Conservation (phyloP, 306 rosid genomes). For the Fragaria nilgerrensis region DNA sequence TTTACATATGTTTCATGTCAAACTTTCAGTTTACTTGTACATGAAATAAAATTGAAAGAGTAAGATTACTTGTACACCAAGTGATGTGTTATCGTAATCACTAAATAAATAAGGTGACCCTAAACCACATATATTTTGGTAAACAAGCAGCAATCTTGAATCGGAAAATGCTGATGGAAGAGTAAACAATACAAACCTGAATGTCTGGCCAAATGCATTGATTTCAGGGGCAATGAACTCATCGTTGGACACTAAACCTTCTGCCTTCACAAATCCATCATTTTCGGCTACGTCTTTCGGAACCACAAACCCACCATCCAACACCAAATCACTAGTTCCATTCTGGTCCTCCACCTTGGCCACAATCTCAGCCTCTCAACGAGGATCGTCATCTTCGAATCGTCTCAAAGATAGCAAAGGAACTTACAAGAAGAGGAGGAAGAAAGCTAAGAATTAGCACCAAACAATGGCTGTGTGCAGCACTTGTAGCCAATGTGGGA, state of each 20-base stretch:
- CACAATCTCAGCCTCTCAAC: not conserved
- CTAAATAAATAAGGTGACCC: too few species aligned
- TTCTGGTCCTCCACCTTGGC: not conserved
- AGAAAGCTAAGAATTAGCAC: not conserved
- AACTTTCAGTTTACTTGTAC: not conserved
- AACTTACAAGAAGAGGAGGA: not conserved
- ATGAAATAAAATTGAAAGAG: not conserved
- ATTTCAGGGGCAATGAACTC: not conserved
- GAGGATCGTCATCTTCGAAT: not conserved
- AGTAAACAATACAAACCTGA: not conserved
- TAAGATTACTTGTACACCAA: not conserved
- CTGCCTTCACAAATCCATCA: not conserved
- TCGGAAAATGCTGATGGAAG: not conserved
- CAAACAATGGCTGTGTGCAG: not conserved
- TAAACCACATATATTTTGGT: not conserved
- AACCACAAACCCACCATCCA: not conserved
- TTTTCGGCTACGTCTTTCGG: not conserved
- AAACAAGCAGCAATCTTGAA: not conserved
- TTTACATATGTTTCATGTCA: not conserved
- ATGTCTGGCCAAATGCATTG: conserved; percentile 6
- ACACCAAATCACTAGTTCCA: not conserved
- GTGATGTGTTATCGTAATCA: not conserved
- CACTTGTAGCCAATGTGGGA: not conserved
- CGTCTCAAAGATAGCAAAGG: not conserved
- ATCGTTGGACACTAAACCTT: not conserved